A percentile compares a stretch with the other conserved stretches of the same genome.
Evolutionary conservation across 495 filamentous ascomycete genomes (phyloP).

Genomic region (Bacidia gigantensis): DNA sequence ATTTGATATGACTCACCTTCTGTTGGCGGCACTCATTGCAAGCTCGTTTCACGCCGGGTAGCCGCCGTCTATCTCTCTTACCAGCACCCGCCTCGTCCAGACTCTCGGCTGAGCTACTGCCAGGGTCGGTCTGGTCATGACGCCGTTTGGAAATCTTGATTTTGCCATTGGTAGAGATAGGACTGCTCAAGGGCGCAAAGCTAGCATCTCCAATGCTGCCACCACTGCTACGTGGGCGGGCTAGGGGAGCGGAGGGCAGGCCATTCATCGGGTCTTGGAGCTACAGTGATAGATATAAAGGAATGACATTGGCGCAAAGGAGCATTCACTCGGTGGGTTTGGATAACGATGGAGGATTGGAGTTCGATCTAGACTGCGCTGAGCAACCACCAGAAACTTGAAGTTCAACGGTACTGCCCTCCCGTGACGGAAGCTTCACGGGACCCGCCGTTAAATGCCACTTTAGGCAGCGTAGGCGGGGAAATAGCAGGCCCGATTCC

Average conservation of each 20-base stretch:
- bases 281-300: not conserved
- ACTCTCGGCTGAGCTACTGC: conserved; percentile 57
- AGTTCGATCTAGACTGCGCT: no score
- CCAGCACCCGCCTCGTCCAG: conserved; percentile 50
- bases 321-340: no score
- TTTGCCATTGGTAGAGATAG: conserved; percentile 13
- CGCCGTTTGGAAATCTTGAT: conserved; percentile 30
- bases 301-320: not conserved
- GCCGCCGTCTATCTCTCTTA: conserved; percentile 48
- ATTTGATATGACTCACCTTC: conserved; percentile 45
- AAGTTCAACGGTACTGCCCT: not conserved
- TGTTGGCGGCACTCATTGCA: conserved; percentile 95
- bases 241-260: not conserved
- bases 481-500: no score
- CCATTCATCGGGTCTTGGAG: not conserved
- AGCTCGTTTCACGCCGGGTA: conserved; percentile 69
- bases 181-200: conserved; percentile 1
- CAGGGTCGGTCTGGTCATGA: conserved; percentile 11
- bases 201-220: not conserved
- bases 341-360: no score
- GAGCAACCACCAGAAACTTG: not conserved
- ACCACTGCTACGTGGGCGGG: not conserved
- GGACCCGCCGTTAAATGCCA: not conserved
- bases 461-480: not conserved
- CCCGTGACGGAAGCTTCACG: not conserved